Evolutionary conservation across 2,329 filamentous ascomycete species (phyloP).

Genomic region (Endocalyx cinctus): DNA sequence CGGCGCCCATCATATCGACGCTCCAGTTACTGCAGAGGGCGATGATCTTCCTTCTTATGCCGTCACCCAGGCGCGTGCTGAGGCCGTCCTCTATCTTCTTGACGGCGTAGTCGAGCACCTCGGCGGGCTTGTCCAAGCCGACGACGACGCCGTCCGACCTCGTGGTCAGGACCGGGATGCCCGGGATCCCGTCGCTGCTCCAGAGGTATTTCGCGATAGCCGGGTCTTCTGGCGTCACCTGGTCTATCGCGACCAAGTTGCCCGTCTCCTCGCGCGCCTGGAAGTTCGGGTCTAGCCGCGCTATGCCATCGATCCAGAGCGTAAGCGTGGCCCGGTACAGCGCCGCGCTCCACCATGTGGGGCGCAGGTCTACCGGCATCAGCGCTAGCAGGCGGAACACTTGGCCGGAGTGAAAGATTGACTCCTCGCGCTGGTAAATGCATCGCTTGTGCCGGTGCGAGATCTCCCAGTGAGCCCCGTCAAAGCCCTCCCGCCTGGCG

Average conservation of each 20-base stretch:
- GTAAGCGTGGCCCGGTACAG: slow-evolving; percentile 63
- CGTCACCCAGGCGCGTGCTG: slow-evolving; percentile 40
- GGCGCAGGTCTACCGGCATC: slow-evolving; percentile 57
- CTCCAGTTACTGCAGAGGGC: slow-evolving; percentile 35
- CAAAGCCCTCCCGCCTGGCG: slow-evolving; percentile 55
- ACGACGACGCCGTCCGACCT: slow-evolving; percentile 26
- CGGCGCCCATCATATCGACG: slow-evolving; percentile 17
- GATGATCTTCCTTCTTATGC: slow-evolving; percentile 40
- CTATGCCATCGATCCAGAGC: slow-evolving; percentile 58
- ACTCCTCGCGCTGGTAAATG: slow-evolving; percentile 59
- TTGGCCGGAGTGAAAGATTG: slow-evolving; percentile 64
- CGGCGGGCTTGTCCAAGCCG: slow-evolving; percentile 32
- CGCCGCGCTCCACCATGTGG: slow-evolving; percentile 67
- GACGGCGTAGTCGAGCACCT: slow-evolving; percentile 37
- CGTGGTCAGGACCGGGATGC: slow-evolving; percentile 31
- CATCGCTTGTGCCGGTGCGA: slow-evolving; percentile 56
- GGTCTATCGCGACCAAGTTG: slow-evolving; percentile 32
- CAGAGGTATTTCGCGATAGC: slow-evolving; percentile 33
- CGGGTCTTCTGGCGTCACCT: slow-evolving; percentile 35
- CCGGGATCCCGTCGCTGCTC: slow-evolving; percentile 31
- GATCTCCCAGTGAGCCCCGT: slow-evolving; percentile 51
- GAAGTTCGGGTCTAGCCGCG: slow-evolving; percentile 40
- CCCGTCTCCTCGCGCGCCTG: slow-evolving; percentile 20
- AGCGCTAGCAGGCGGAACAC: slow-evolving; percentile 55
- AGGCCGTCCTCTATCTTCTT: slow-evolving; percentile 34